Evolutionary conservation across 176 grass and related monocot genomes (phyloP), one percentile per base, ranked within the genome.

Genomic region (Aegilops speltoides): DNA sequence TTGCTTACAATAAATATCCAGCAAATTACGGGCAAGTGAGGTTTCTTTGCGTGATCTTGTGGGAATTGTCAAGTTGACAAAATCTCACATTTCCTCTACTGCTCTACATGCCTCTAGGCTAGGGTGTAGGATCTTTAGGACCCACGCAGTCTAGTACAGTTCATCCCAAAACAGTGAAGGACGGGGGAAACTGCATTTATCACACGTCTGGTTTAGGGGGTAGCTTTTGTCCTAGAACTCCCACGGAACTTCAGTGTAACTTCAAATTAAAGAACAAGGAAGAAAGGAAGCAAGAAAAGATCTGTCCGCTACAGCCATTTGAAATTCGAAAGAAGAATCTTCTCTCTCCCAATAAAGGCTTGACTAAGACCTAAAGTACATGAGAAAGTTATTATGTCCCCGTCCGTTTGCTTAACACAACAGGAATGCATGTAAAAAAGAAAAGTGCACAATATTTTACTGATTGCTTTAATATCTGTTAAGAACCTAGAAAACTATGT

Each of bases 41-140:
- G 86, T 81, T 88, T 82, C 82, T 85, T 85, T 88, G 86, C 82
- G 81, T 88, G 86, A 85, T 73, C 71, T 72, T 29, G 71, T 85
- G 90, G 86, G 71, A 91, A 82, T 76, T 65, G 69, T 26, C 81
- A 81, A 77, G 77, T 81, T 76, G 62, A 32, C 48, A 91, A 23
- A 28, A 77, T 37, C 71, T 40, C 45, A 78, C 52, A 87, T 86
- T 78, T 82, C 72, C 75, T 64, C 48, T 48, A 16, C 24, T 82
- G 64, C 75, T 64, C 48, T 48, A 16, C 24, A 64, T n/a, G 40
- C 79, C 20, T 68, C 52, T 69, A 64, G 15, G 14, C 46, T 64
- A 84, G 50, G 50, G 54, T 67, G 66, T 28, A 79, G 43, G 29
- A 6, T 77, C 69, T 76, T 52, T 71, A 88, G 50, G 59, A 69